Conservation (phyloP, 306 rosid species). For the Castanea crenata region DNA sequence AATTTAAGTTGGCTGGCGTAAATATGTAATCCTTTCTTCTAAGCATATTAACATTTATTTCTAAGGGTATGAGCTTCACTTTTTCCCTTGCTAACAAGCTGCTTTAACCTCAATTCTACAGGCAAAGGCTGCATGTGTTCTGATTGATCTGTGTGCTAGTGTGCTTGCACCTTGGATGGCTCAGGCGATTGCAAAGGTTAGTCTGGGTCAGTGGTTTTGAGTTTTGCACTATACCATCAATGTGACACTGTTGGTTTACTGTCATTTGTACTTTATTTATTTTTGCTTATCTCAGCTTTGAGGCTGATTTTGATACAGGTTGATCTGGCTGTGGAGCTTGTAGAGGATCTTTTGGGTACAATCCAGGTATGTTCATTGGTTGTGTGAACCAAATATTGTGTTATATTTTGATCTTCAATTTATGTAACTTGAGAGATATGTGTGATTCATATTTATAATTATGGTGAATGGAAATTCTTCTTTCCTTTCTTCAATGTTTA, state of each 20-base stretch:
- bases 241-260: neutral
- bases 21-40: neutral
- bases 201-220: slow-evolving; percentile 17
- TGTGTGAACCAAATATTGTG: neutral
- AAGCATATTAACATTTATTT: neutral
- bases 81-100: slow-evolving; percentile 7
- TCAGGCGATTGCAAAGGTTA: slow-evolving; percentile 85
- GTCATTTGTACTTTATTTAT: slow-evolving; percentile 4
- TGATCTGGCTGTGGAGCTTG: slow-evolving; percentile 86
- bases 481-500: neutral
- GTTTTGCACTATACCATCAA: neutral
- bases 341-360: slow-evolving; percentile 89
- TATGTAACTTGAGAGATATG: neutral
- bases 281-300: slow-evolving; percentile 23
- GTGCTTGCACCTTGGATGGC: slow-evolving; percentile 85
- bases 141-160: slow-evolving; percentile 80
- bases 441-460: neutral
- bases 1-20: neutral
- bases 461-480: neutral
- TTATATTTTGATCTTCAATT: slow-evolving; percentile 1
- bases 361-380: slow-evolving; percentile 56
- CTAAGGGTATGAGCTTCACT: neutral
- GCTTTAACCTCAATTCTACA: slow-evolving; percentile 25
- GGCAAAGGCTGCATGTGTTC: slow-evolving; percentile 93
- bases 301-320: slow-evolving; percentile 48